Base-by-base conservation (phyloP, 352 stramenopile genomes). In the Pythium biforme region DNA sequence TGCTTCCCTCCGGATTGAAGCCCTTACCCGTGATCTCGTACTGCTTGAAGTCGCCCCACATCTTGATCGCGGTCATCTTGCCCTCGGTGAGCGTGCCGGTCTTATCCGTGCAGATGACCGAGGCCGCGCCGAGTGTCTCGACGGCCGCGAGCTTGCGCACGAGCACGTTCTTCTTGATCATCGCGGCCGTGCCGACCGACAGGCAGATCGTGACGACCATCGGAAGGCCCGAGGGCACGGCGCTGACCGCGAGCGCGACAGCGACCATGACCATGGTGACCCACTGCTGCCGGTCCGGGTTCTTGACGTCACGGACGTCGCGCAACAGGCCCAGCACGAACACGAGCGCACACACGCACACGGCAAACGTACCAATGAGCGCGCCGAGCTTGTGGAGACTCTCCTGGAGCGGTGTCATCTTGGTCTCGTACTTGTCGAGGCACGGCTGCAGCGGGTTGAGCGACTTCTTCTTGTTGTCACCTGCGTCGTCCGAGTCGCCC, bases 211-310 rank as follows among this genome's bases (percentile, higher is more conserved):
- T 94, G 37, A 93, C 80, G 17, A 91, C 84, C 74, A 93, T 92
- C 15, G 83, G 83, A 10, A 93, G 66, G 9, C 83, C 87, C 62
- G 93, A 80, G 0, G 84, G 82, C 6, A 94, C 75, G 63, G 96
- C 73, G 72, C 81, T 83, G 22, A 94, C 70, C 47, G 77, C 64
- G 6, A 94, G 76, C 59, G 91, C 98, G 2, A 98, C 92, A 0
- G 93, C 91, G 20, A 98, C 90, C 70, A 97, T 98, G 40, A 99
- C 79, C 69, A 98, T 98, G 19, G 94, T 91, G 37, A 99, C 58
- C 64, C 74, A 89, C 34, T 96, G 81, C 0, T 91, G 87, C 27
- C 92, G 77, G 25, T 93, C 69, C 19, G 88, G 84, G 48, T 88
- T 68, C 46, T 80, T 79, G 1, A 72, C 73, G 43, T 92, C 79